These are phyloP conservation scores for Lepidopterella palustris DNA, from an alignment of 495 filamentous ascomycete genomes.

Conservation along the genomic window DNA sequence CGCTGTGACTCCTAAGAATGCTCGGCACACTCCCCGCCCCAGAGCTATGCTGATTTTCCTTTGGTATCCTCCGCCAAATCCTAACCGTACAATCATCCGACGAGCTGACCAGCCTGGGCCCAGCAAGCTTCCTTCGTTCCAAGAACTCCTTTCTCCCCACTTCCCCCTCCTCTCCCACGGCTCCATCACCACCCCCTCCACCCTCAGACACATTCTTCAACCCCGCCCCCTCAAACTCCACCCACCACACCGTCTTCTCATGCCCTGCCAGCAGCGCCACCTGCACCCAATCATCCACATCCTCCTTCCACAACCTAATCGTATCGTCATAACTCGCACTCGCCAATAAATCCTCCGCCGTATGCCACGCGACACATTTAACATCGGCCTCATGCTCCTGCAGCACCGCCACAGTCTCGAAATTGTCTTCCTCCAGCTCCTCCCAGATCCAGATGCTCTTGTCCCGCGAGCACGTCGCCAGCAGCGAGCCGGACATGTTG, in stretches of 20 bases:
- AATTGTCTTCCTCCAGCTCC: conserved; percentile 87
- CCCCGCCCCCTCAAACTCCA: conserved; percentile 64
- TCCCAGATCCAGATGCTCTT: conserved; percentile 99
- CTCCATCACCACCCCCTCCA: conserved; percentile 19
- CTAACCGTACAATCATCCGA: conserved; percentile 73
- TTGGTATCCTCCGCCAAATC: conserved; percentile 65
- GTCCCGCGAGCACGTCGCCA: conserved; percentile 86
- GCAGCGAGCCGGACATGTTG: conserved; percentile 63
- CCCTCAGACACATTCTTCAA: conserved; percentile 58
- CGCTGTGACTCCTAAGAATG: conserved; percentile 64
- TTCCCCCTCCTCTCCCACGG: conserved; percentile 31
- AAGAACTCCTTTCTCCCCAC: conserved; percentile 36
- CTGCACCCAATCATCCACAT: conserved; percentile 87
- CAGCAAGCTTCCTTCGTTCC: conserved; percentile 42
- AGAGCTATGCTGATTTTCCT: conserved; percentile 43
- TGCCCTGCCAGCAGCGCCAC: conserved; percentile 76
- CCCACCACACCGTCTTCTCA: conserved; percentile 74
- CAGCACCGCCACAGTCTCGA: conserved; percentile 90
- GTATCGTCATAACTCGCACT: conserved; percentile 89
- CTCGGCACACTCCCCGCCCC: conserved; percentile 55
- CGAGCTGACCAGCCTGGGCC: conserved; percentile 65
- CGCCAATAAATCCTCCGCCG: conserved; percentile 69
- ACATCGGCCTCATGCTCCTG: conserved; percentile 92
- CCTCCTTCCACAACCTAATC: conserved; percentile 81
- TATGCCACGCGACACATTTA: conserved; percentile 88